Conservation (phyloP, 2,329 filamentous ascomycete species). For the Alternaria burnsii region DNA sequence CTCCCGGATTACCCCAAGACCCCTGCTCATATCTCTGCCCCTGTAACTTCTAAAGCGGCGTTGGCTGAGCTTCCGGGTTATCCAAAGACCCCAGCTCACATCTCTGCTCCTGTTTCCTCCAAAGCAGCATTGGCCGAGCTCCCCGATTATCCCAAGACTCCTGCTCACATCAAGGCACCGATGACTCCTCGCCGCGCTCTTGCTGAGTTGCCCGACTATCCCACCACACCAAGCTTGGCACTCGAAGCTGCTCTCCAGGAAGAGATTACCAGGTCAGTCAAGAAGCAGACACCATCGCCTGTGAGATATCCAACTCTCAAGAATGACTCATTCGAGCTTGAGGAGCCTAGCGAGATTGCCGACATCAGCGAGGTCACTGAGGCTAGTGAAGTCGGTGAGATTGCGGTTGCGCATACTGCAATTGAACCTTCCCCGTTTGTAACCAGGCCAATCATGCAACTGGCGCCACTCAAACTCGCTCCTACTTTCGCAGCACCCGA, state of each 20-base stretch:
- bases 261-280: constrained; percentile 36
- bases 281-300: constrained; percentile 39
- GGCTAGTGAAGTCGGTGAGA: constrained; percentile 22
- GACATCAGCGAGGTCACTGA: constrained; percentile 28
- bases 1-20: constrained; percentile 36
- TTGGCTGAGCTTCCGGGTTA: constrained; percentile 33
- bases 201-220: constrained; percentile 34
- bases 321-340: constrained; percentile 22
- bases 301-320: constrained; percentile 16
- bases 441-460: constrained; percentile 20
- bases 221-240: constrained; percentile 32
- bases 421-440: constrained; percentile 18
- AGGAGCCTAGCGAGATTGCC: constrained; percentile 18
- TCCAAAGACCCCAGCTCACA: constrained; percentile 31
- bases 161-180: constrained; percentile 31
- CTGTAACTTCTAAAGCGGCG: constrained; percentile 14
- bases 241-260: constrained; percentile 39
- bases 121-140: constrained; percentile 26
- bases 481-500: constrained; percentile 19
- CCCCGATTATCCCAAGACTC: constrained; percentile 36
- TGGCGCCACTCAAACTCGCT: constrained; percentile 27
- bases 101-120: constrained; percentile 14
- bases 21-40: constrained; percentile 23
- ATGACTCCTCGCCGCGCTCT: constrained; percentile 30
- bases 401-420: constrained; percentile 22